A percentile compares a stretch with the other conserved stretches of the same genome.
phyloP scores from a whole-genome alignment of 495 filamentous ascomycete species.

The Penicillium daleae region DNA sequence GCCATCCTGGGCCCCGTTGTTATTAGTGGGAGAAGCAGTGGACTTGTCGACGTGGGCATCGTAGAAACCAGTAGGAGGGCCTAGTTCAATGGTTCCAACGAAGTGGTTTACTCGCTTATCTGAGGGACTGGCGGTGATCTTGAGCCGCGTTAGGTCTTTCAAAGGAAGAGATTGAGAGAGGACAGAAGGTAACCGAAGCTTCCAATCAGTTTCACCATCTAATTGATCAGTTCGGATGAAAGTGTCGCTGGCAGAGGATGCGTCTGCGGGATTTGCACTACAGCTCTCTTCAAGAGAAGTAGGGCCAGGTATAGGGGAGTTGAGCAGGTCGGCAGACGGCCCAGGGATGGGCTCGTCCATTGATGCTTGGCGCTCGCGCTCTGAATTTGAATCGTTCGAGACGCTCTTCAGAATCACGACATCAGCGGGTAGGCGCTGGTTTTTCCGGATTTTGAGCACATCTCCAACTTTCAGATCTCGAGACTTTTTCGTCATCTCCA shows the following conservation, averaged over 20 bases:
- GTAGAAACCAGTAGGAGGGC: slow-evolving; percentile 44
- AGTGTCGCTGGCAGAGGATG: slow-evolving; percentile 69
- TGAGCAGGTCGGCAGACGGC: slow-evolving; percentile 16
- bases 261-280: slow-evolving; percentile 15
- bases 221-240: slow-evolving; percentile 98
- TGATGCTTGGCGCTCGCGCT: slow-evolving; percentile 28
- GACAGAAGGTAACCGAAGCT: slow-evolving; percentile 83
- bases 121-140: slow-evolving; percentile 82
- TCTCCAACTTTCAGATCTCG: slow-evolving; percentile 94
- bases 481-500: slow-evolving; percentile 76
- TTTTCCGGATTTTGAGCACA: slow-evolving; percentile 86
- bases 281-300: slow-evolving; percentile 15
- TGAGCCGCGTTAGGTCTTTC: slow-evolving; percentile 70
- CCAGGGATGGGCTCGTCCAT: slow-evolving; percentile 16
- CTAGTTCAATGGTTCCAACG: slow-evolving; percentile 75
- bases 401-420: slow-evolving; percentile 89
- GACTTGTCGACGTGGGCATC: slow-evolving; percentile 51
- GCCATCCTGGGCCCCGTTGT: slow-evolving; percentile 26
- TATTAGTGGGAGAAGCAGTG: slow-evolving; percentile 21
- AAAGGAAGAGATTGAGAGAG: slow-evolving; percentile 75
- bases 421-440: slow-evolving; percentile 91
- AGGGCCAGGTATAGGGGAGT: slow-evolving; percentile 31
- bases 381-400: slow-evolving; percentile 58
- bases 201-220: slow-evolving; percentile 99
- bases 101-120: slow-evolving; percentile 94